Evolutionary conservation across 805 yeast genomes (phyloP).

Genomic region (Candida tallmaniae): DNA sequence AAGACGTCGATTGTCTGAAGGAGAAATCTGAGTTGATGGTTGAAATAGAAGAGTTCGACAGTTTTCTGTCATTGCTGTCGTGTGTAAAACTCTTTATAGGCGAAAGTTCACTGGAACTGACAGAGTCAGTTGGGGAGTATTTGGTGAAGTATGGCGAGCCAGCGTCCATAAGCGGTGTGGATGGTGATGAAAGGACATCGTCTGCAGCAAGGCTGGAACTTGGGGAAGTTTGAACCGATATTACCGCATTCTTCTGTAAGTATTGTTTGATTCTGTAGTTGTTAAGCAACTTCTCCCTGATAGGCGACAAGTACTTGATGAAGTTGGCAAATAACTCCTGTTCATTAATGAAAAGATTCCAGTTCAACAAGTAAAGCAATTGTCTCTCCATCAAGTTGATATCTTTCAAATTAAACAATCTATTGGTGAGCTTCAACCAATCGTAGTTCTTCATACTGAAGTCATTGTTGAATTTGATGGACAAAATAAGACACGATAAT

Average conservation of each 20-base stretch:
- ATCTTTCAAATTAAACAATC: constrained; percentile 61
- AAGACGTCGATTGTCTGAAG: not conserved
- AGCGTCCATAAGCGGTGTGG: not conserved
- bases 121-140: constrained; percentile 12
- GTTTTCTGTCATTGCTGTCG: not conserved
- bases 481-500: constrained; percentile 66
- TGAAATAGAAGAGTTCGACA: constrained; percentile 6
- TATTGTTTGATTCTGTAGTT: constrained; percentile 27
- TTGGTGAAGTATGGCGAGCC: constrained; percentile 5
- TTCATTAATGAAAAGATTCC: constrained; percentile 55
- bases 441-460: constrained; percentile 73
- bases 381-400: constrained; percentile 81
- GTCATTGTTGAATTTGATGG: constrained; percentile 74
- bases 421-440: constrained; percentile 79
- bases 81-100: not conserved
- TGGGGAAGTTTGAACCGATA: constrained; percentile 1
- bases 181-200: constrained; percentile 4
- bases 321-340: constrained; percentile 41
- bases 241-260: constrained; percentile 7
- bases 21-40: constrained; percentile 7
- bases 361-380: constrained; percentile 59
- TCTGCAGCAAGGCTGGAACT: not conserved
- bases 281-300: constrained; percentile 37
- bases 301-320: constrained; percentile 47
- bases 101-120: not conserved